Percentiles rank a stretch among this genome's conserved stretches.
phyloP scores from a whole-genome alignment of 768 basidiomycete species.

The Podaxis sp. region DNA sequence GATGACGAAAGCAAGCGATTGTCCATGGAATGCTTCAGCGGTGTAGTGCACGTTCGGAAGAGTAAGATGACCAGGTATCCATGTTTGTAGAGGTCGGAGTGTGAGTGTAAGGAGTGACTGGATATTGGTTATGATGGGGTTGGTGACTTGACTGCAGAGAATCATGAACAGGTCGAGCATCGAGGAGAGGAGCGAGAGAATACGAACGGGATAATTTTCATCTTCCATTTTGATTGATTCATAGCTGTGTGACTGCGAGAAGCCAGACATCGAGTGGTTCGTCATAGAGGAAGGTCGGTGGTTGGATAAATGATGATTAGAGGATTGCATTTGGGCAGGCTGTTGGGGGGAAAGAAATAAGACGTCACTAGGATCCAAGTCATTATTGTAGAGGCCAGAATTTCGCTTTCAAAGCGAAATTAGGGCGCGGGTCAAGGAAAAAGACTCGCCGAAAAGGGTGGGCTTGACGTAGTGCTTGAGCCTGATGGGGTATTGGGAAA shows the following conservation, averaged over 20 bases:
- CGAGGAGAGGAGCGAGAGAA: background rate
- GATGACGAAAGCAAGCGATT: constrained; percentile 2
- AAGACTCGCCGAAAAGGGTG: constrained; percentile 78
- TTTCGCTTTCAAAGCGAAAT: constrained; percentile 14
- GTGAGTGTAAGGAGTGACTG: constrained; percentile 38
- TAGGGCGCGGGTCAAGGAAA: constrained; percentile 25
- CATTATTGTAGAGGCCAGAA: constrained; percentile 25
- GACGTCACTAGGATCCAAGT: constrained; percentile 56
- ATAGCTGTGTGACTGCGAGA: constrained; percentile 10
- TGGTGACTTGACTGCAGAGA: constrained; percentile 26
- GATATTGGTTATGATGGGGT: constrained; percentile 25
- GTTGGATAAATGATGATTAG: constrained; percentile 10
- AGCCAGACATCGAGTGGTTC: constrained; percentile 6
- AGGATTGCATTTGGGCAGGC: constrained; percentile 65
- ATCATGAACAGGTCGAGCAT: background rate
- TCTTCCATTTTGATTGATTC: constrained; percentile 13
- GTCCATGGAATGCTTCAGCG: constrained; percentile 33
- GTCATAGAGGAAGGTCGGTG: constrained; percentile 15
- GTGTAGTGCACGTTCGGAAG: constrained; percentile 60
- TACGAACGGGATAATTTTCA: constrained; percentile 10
- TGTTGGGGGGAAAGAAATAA: constrained; percentile 42
- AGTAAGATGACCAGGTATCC: constrained; percentile 60
- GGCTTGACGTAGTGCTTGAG: constrained; percentile 70
- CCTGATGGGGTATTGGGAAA: constrained; percentile 72
- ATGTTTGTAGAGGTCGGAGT: constrained; percentile 42